Evolutionary conservation across 345 rosid genomes (phyloP), one percentile per base, ranked within the genome.

Genomic region (Citrus medica): DNA sequence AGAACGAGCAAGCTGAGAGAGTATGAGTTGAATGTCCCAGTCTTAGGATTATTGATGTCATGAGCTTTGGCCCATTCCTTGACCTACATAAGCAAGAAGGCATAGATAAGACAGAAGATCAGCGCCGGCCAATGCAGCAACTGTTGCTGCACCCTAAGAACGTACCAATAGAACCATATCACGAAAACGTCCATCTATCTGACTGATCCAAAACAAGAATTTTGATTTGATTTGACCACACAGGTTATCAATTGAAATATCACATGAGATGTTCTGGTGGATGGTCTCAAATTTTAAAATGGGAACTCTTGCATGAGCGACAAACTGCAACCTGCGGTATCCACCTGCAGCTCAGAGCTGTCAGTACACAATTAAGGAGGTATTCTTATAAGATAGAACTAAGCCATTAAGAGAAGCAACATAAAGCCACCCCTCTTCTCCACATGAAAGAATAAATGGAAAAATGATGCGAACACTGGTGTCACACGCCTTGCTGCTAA

Each of bases 61-160:
- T 93, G 89, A 76, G 94, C 85, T 88, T 93, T 93, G 75, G 99
- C 98, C 99, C 99, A 95, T 88, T 93, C 98, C 85, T 93, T 95
- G 79, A 95, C 98, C 98, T 95, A 83, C 63, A 80, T 56, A 79
- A 61, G 42, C 51, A 75, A 73, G 19, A 28, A 69, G 76, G 2
- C 5, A 32, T 1, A 19, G 12, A 67, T 76, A 24, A 70, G 76
- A 79, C 10, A 61, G 59, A 58, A 27, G 62, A 32, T 64, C 17
- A 64, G 42, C 32, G 0, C 10, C 75, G 79, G 64, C 75, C 59
- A 32, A 10, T 48, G 56, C 32, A 58, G 53, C 4, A 60, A 40
- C 62, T 72, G 25, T n/a, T 69, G 48, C 56, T 59, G 56, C 73
- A 42, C 62, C 13, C n/a, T 6, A 16, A 82, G 72, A 79, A 79